Base-by-base conservation (phyloP, 768 basidiomycete genomes). In the Tricholoma terreum region DNA sequence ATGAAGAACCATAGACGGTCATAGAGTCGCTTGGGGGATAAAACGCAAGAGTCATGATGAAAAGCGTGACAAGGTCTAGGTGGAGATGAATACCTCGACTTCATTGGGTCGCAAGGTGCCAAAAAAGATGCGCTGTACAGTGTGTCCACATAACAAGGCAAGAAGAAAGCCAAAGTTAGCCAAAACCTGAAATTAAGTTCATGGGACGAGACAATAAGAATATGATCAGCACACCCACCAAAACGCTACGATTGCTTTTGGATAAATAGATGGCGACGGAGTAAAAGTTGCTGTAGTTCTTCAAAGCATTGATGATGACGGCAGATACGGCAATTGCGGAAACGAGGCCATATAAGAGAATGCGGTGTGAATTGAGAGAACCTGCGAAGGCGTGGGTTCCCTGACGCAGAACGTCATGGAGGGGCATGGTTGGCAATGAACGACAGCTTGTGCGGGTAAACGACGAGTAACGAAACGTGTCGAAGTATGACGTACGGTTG, bases 1-100 rank as follows among this genome's bases (percentile, higher is more conserved):
- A 98, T 83, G 74, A 97, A 97, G 76, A 95, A 94, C 96, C 97
- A 98, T 30, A 93, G 83, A 61, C 92, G 83, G 69, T 98, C 96
- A 70, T 98, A 97, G 1, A 99, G 80, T 27, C 95, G 89, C 96
- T 99, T 15, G 31, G 10, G 31, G 51, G 48, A 45, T 30, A 34
- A 15, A 5, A 43, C 11, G 19, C 24, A n/a, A 40, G 15, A 54
- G 31, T n/a, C 55, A 31, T 3, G 30, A 30, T 21, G 12, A 24
- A 11, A 42, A 52, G 33, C 46, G 6, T 27, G 35, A 34, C 6
- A 36, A 33, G 15, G 19, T 43, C 9, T 22, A 24, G 19, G 9
- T 69, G 82, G 48, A 67, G 17, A n/a, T 30, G 17, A n/a, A 30
- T 49, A 93, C 96, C 85, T 99, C 96, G 43, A 98, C 80, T 74